These are phyloP conservation scores for Conoideocrella luteorostrata DNA, from an alignment of 2,329 filamentous ascomycete genomes.

Conservation along the genomic window DNA sequence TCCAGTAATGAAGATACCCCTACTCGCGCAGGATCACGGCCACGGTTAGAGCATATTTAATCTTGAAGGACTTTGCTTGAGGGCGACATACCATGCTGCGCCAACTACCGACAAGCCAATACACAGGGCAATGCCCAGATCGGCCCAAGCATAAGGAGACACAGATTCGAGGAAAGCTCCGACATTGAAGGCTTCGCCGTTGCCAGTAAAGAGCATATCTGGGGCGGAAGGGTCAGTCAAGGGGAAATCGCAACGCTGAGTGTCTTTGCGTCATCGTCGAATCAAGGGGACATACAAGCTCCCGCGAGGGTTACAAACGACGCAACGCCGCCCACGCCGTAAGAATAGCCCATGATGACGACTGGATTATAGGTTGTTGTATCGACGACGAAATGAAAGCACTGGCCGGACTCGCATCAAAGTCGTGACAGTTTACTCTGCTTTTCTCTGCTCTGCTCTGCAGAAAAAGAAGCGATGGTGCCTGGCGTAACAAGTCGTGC, in stretches of 20 bases:
- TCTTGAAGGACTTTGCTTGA: slow-evolving; percentile 16
- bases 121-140: slow-evolving; percentile 83
- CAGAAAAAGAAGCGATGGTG: neutral
- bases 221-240: slow-evolving; percentile 12
- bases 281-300: slow-evolving; percentile 56
- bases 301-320: slow-evolving; percentile 67
- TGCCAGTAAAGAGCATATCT: slow-evolving; percentile 99
- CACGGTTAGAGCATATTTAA: neutral
- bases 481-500: neutral
- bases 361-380: neutral
- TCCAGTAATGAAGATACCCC: slow-evolving; percentile 98
- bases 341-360: slow-evolving; percentile 62
- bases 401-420: neutral
- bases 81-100: slow-evolving; percentile 75
- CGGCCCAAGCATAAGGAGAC: slow-evolving; percentile 91
- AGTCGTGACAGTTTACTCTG: neutral
- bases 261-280: too few species aligned
- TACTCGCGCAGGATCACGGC: slow-evolving; percentile 35
- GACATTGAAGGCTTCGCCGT: slow-evolving; percentile 94
- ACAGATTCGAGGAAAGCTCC: slow-evolving; percentile 91
- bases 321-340: slow-evolving; percentile 62
- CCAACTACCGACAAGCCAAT: slow-evolving; percentile 95
- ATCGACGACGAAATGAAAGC: neutral
- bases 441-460: too few species aligned
- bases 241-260: too few species aligned